phyloP scores from a whole-genome alignment of 768 basidiomycete genomes.

The Pisolithus marmoratus region DNA sequence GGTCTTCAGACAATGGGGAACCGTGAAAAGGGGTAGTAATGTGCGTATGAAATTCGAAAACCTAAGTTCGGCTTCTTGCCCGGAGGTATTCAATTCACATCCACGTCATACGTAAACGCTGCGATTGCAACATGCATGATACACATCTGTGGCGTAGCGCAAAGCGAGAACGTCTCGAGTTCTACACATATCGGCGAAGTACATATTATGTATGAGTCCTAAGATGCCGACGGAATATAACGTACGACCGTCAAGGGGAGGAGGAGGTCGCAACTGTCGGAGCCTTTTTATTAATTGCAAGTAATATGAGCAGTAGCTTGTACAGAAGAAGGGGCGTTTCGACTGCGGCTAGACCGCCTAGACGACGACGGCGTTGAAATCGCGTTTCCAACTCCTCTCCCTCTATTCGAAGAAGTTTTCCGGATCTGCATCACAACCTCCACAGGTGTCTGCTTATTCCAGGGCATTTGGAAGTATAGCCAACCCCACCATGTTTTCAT shows the following conservation, averaged over 20 bases:
- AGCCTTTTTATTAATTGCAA: conserved; percentile 22
- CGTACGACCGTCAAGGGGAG: conserved; percentile 4
- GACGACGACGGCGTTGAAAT: conserved; percentile 27
- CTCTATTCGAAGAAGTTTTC: conserved; percentile 19
- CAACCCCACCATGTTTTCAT: conserved; percentile 27
- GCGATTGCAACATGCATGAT: conserved; percentile 1
- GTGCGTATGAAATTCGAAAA: conserved; percentile 29
- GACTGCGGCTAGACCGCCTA: conserved; percentile 29
- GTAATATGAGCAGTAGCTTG: conserved; percentile 12
- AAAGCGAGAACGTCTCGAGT: background rate
- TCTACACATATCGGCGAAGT: background rate
- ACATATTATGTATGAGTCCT: no score
- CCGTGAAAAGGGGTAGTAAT: conserved; percentile 7
- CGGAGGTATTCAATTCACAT: conserved; percentile 18
- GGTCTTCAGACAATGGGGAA: conserved; percentile 4
- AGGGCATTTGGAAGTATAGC: conserved; percentile 23
- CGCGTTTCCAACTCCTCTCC: conserved; percentile 18
- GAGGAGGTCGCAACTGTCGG: conserved; percentile 11
- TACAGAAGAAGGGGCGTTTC: conserved; percentile 20
- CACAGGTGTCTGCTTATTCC: conserved; percentile 16
- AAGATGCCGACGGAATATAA: background rate
- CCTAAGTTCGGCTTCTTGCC: conserved; percentile 23
- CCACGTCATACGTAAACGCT: conserved; percentile 12
- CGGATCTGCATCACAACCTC: conserved; percentile 14
- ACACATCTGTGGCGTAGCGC: background rate